phyloP scores from a whole-genome alignment of 139 green algal species.

The Haematococcus sp. region DNA sequence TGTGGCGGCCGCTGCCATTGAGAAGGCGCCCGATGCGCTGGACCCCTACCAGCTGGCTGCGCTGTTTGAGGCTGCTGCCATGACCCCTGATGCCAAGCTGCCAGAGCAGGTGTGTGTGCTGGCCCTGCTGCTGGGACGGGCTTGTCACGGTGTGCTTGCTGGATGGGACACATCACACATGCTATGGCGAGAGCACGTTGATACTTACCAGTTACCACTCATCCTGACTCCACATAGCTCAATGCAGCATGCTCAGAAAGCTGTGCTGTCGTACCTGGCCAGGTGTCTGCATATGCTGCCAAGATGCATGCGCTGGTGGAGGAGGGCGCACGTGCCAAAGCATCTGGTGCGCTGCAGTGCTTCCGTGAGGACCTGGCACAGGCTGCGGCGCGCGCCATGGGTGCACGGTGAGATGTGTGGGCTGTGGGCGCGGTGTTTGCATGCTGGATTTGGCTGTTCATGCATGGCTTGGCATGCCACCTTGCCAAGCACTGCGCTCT shows the following conservation, averaged over 20 bases:
- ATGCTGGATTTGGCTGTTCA: no score
- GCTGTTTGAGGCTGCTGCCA: constrained; percentile 28
- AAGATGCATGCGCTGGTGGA: constrained; percentile 44
- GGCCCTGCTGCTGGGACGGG: no score
- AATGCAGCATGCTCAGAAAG: no score
- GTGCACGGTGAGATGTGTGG: constrained; percentile 33
- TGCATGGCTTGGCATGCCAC: no score
- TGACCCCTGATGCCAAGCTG: constrained; percentile 18
- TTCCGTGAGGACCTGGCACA: constrained; percentile 44
- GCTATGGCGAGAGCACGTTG: no score
- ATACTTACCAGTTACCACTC: no score
- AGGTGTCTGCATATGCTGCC: constrained; percentile 34
- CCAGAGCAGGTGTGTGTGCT: constrained; percentile 31
- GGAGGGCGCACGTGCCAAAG: constrained; percentile 20
- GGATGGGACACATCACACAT: no score
- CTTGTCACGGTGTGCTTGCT: neutral
- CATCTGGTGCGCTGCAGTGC: constrained; percentile 8
- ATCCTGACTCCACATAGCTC: no score
- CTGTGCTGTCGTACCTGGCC: no score
- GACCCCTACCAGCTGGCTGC: constrained; percentile 24
- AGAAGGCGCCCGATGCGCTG: constrained; percentile 33
- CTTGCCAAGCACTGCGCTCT: no score
- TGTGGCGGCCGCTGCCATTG: constrained; percentile 24
- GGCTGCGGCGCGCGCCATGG: constrained; percentile 38
- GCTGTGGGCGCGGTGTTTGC: no score